Evolutionary conservation across 2,329 filamentous ascomycete species (phyloP), one percentile per base, ranked within the genome.

Genomic region (Venturia aucupariae): DNA sequence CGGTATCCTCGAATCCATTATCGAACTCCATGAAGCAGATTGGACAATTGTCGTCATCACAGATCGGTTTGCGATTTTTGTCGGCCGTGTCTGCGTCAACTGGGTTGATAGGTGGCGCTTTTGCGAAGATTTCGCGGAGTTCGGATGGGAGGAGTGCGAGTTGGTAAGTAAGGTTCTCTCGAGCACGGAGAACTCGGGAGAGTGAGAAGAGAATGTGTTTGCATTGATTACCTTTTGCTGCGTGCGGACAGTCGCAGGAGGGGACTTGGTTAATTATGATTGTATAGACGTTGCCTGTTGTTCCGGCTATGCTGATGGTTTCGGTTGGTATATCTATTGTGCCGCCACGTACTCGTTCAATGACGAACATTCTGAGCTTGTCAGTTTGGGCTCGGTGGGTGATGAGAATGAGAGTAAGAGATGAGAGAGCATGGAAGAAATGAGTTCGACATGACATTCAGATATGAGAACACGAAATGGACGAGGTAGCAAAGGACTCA

Each of bases 201-300:
- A 87, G 78, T 27, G 85, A 79, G 79, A 80, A 63, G 62, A 65
- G 66, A 65, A 86, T 75, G 68, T 89, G 86, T 70, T 87, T 87
- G 79, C 85, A 88, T 68, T 85, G 82, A 55, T 83, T 82, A 4
- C 84, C 81, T 65, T 82, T 82, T 41, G 59, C 66, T 0, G 78
- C 76, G 71, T 85, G 81, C 0, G 82, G 82, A 70, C 84, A 86
- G 55, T 64, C 55, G 63, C 84, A 86, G 6, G 68, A 74, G 0
- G 84, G 83, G 13, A 78, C 69, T 62, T 81, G 80, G 65, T 74
- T 72, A 63, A 88, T 81, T 13, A 72, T 77, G 41, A 85, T 80
- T 0, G 76, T 81, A 72, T 88, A 87, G 22, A 87, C 73, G 68
- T 87, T 87, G 19, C 85, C 85, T 0, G 83, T 86, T 5, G 80